phyloP scores from a whole-genome alignment of 805 yeast genomes.

The Kazachstania viticola region DNA sequence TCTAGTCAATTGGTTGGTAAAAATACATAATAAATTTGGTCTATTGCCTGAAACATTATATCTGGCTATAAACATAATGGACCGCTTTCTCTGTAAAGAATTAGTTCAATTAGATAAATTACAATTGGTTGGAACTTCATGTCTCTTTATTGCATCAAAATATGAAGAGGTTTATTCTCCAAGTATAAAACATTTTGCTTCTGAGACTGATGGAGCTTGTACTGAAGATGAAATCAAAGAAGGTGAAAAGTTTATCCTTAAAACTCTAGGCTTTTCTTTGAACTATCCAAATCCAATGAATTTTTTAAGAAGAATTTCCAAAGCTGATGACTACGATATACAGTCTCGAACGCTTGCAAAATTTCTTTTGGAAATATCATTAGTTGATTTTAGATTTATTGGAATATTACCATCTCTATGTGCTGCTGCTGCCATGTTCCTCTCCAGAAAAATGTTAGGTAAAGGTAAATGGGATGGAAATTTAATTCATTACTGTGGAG shows the following conservation, averaged over 20 bases:
- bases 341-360: conserved; percentile 85
- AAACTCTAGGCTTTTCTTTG: conserved; percentile 62
- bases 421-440: conserved; percentile 83
- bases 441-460: conserved; percentile 67
- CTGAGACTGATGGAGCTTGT: conserved; percentile 76
- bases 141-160: conserved; percentile 81
- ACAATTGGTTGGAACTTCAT: conserved; percentile 79
- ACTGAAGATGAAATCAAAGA: conserved; percentile 73
- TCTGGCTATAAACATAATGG: conserved; percentile 78
- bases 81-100: conserved; percentile 70
- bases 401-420: conserved; percentile 71
- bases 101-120: conserved; percentile 68
- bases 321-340: conserved; percentile 88
- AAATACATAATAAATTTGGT: conserved; percentile 75
- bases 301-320: conserved; percentile 79
- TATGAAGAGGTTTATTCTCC: conserved; percentile 91
- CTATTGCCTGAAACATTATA: conserved; percentile 79
- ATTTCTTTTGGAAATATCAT: conserved; percentile 68
- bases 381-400: conserved; percentile 69
- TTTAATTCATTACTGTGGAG: conserved; percentile 85
- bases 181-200: conserved; percentile 73
- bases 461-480: conserved; percentile 73
- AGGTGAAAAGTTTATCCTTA: conserved; percentile 74
- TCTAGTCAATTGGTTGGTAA: conserved; percentile 88
- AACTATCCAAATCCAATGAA: conserved; percentile 91